Conservation (phyloP, 805 yeast species). For the Yarrowia sp. region DNA sequence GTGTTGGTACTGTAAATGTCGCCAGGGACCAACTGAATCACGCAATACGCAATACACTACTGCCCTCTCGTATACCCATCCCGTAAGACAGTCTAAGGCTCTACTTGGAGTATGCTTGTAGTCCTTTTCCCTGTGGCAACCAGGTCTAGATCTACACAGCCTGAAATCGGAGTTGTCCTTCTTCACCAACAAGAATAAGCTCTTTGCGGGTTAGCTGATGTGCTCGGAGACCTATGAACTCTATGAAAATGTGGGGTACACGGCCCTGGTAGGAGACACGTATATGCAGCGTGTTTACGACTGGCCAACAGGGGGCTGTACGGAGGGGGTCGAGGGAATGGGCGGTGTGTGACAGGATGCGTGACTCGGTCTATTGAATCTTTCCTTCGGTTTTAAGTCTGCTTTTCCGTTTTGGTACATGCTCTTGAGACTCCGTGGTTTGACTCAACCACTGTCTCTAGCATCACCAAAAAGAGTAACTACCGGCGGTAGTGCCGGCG, state of each 20-base stretch:
- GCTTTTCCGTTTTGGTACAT: too few species aligned
- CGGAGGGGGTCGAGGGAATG: neutral
- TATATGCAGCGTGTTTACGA: conserved; percentile 1
- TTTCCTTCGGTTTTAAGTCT: too few species aligned
- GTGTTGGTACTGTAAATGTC: too few species aligned
- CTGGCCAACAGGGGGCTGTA: neutral
- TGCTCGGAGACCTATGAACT: conserved; percentile 8
- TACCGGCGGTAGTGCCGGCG: too few species aligned
- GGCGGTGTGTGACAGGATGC: too few species aligned
- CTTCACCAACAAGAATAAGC: conserved; percentile 1
- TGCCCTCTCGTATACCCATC: too few species aligned
- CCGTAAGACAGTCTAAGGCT: too few species aligned
- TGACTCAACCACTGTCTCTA: too few species aligned
- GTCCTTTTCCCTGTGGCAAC: neutral
- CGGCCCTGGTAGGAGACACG: conserved; percentile 24
- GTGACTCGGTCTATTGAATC: too few species aligned
- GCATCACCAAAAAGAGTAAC: too few species aligned
- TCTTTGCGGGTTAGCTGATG: conserved; percentile 36
- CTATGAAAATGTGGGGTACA: conserved; percentile 34
- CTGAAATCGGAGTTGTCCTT: neutral
- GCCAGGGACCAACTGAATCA: neutral
- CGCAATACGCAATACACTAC: neutral
- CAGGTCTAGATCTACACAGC: neutral
- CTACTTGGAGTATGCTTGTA: neutral
- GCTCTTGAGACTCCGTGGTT: too few species aligned